A percentile compares a stretch with the other conserved stretches of the same genome.
phyloP scores from a whole-genome alignment of 23 red algal species.

The Pyropia haitanensis region DNA sequence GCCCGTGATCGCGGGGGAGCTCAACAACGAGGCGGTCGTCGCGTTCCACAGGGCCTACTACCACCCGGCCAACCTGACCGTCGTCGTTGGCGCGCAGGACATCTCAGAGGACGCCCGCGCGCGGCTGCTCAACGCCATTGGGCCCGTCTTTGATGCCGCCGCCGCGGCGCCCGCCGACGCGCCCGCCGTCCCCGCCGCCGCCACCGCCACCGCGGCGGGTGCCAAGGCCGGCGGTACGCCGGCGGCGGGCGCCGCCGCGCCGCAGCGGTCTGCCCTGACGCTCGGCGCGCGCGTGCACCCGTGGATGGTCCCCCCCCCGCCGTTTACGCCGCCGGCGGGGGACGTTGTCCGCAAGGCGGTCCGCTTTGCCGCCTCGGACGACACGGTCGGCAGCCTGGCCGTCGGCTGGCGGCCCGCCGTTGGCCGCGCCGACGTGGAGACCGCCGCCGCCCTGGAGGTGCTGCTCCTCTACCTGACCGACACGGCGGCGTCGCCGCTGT shows the following conservation, averaged over 20 bases:
- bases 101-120: constrained; percentile 4
- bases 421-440: neutral
- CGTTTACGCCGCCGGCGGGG: neutral
- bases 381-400: constrained; percentile 23
- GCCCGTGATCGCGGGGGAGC: constrained; percentile 31
- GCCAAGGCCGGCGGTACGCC: no score
- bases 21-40: constrained; percentile 61
- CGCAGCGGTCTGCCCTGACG: no score
- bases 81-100: constrained; percentile 62
- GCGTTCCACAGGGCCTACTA: constrained; percentile 77
- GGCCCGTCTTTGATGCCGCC: constrained; percentile 21
- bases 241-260: no score
- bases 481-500: constrained; percentile 51
- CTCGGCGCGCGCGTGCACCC: neutral
- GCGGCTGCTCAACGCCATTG: constrained; percentile 19
- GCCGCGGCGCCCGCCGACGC: neutral
- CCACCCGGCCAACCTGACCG: constrained; percentile 57
- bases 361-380: constrained; percentile 33
- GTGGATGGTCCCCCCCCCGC: neutral
- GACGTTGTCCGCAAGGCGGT: constrained; percentile 5
- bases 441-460: constrained; percentile 30
- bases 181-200: no score
- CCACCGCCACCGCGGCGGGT: no score
- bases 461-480: constrained; percentile 33
- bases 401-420: constrained; percentile 37